These are phyloP conservation scores for Aureobasidium sp. DNA, from an alignment of 2,329 filamentous ascomycete species.

Conservation along the genomic window DNA sequence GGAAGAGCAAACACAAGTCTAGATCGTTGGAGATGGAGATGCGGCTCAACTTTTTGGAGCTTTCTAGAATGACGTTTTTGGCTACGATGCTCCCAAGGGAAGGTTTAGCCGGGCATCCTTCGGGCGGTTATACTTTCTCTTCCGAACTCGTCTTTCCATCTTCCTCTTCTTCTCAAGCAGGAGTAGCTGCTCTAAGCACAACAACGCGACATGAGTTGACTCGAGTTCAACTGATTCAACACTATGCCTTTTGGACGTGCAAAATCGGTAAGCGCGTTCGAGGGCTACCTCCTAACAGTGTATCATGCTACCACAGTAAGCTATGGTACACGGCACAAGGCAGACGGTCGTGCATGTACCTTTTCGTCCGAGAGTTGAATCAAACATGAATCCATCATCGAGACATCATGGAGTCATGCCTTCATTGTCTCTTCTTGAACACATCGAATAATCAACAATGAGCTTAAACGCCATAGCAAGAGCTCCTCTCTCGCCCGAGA, in stretches of 20 bases:
- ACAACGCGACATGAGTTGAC: neutral
- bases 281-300: neutral
- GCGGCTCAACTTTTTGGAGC: slow-evolving; percentile 11
- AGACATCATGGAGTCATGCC: neutral
- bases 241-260: no score
- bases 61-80: slow-evolving; percentile 11
- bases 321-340: neutral
- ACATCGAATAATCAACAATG: neutral
- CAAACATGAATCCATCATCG: neutral
- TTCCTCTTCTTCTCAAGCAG: neutral
- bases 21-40: slow-evolving; percentile 3
- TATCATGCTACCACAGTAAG: neutral
- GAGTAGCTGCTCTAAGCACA: neutral
- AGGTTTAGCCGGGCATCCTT: neutral
- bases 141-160: neutral
- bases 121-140: neutral
- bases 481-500: neutral
- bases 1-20: neutral
- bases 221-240: no score
- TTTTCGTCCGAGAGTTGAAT: neutral
- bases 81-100: neutral
- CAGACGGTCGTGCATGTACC: neutral
- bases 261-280: no score
- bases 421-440: neutral
- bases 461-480: neutral